phyloP scores from a whole-genome alignment of 768 basidiomycete genomes.

The Kwoniella botswanensis region DNA sequence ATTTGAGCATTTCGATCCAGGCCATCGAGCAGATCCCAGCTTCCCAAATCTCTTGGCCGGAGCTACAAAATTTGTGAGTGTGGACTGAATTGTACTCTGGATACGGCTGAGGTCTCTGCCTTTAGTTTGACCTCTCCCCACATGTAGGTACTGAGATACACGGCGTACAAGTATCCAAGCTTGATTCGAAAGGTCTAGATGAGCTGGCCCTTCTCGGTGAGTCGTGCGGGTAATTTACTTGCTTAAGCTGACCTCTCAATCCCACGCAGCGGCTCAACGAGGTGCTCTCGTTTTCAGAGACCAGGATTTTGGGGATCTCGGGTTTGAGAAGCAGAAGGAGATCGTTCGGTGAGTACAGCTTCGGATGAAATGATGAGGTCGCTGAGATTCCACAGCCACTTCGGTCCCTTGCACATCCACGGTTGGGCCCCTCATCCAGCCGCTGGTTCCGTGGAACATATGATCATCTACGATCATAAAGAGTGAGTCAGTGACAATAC shows the following conservation, averaged over 20 bases:
- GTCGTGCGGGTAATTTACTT: background rate
- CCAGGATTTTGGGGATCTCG: slow-evolving; percentile 6
- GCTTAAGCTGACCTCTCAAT: background rate
- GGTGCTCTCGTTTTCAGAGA: slow-evolving; percentile 8
- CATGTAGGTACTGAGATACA: slow-evolving; percentile 16
- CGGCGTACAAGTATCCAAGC: slow-evolving; percentile 3
- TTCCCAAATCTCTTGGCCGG: slow-evolving; percentile 10
- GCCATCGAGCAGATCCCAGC: slow-evolving; percentile 14
- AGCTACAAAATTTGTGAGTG: background rate
- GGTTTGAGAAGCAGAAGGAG: background rate
- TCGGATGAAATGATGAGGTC: too few species aligned
- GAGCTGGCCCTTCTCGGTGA: background rate
- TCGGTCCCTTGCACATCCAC: slow-evolving; percentile 3
- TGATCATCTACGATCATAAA: slow-evolving; percentile 6
- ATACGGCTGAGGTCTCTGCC: background rate
- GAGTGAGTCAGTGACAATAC: background rate
- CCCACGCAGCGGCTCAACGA: background rate
- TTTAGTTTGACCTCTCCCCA: slow-evolving; percentile 14
- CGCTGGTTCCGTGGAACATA: background rate
- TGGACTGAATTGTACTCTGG: background rate
- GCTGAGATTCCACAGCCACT: background rate
- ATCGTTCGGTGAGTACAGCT: background rate
- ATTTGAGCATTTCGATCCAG: slow-evolving; percentile 20
- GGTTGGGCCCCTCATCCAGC: background rate
- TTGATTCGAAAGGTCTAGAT: background rate